phyloP scores from a whole-genome alignment of 2,329 filamentous ascomycete species.

The Triangularia verruculosa region DNA sequence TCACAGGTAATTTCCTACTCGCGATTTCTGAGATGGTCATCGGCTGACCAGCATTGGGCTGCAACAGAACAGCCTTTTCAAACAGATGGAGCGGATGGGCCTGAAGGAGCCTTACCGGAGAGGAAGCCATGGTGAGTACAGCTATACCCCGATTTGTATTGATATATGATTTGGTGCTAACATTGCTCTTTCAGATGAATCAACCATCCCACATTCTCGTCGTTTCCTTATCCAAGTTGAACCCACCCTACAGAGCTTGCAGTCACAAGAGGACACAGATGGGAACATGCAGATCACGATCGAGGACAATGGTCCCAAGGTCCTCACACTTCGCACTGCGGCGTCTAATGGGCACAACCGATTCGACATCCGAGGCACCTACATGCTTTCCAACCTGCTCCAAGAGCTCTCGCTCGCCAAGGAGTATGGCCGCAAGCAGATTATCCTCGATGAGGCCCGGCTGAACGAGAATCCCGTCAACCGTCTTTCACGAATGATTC shows the following conservation, averaged over 20 bases:
- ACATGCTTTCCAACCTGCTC: constrained; percentile 93
- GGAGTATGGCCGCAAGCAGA: constrained; percentile 83
- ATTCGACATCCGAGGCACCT: constrained; percentile 90
- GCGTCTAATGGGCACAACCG: constrained; percentile 82
- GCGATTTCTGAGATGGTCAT: constrained; percentile 6
- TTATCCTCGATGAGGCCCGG: constrained; percentile 85
- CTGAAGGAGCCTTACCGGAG: constrained; percentile 54
- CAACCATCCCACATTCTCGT: constrained; percentile 60
- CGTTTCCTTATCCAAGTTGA: constrained; percentile 87
- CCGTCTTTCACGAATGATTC: constrained; percentile 80
- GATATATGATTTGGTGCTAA: neutral
- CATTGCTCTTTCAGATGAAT: constrained; percentile 60
- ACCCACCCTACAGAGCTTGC: constrained; percentile 72
- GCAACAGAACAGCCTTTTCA: constrained; percentile 50
- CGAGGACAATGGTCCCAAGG: constrained; percentile 91
- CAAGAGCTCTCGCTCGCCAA: constrained; percentile 93
- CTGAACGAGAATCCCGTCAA: constrained; percentile 94
- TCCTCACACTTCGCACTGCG: constrained; percentile 78
- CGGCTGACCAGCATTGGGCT: constrained; percentile 29
- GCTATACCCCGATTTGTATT: neutral
- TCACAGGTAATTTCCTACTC: constrained; percentile 46
- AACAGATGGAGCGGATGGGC: constrained; percentile 51
- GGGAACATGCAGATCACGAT: constrained; percentile 96
- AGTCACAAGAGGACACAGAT: constrained; percentile 88
- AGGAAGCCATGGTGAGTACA: constrained; percentile 54